phyloP scores from a whole-genome alignment of 2,329 filamentous ascomycete species.

The Magnaporthiopsis poae region DNA sequence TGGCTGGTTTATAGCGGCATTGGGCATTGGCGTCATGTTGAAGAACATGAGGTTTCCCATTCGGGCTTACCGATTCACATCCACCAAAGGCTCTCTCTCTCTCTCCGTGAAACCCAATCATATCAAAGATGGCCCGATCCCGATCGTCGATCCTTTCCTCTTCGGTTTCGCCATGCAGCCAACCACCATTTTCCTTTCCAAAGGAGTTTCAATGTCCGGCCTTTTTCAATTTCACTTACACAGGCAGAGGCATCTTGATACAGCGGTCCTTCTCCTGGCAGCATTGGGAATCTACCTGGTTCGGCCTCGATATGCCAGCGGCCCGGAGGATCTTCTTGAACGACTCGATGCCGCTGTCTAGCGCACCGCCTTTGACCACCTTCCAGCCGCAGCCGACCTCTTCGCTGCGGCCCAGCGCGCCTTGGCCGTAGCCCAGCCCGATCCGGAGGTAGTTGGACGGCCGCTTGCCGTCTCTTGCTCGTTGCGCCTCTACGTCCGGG shows the following conservation, averaged over 20 bases:
- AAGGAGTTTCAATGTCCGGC: background rate
- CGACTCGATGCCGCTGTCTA: background rate
- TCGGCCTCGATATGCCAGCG: background rate
- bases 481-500: background rate
- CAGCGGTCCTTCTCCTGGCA: background rate
- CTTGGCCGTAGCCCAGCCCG: background rate
- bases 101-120: background rate
- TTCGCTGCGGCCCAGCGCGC: background rate
- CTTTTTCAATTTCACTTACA: background rate
- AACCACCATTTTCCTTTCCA: background rate
- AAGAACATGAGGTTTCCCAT: background rate
- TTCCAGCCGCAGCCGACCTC: background rate
- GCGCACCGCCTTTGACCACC: too few species aligned
- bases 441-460: background rate
- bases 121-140: background rate
- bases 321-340: background rate
- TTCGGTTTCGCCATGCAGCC: background rate
- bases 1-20: background rate
- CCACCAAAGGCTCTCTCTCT: background rate
- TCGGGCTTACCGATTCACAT: background rate
- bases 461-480: background rate
- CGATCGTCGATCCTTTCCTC: background rate
- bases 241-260: background rate
- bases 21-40: background rate
- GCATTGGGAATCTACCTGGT: background rate